Evolutionary conservation across 257 asterid species (phyloP).

Genomic region (Thymus quinquecostatus): DNA sequence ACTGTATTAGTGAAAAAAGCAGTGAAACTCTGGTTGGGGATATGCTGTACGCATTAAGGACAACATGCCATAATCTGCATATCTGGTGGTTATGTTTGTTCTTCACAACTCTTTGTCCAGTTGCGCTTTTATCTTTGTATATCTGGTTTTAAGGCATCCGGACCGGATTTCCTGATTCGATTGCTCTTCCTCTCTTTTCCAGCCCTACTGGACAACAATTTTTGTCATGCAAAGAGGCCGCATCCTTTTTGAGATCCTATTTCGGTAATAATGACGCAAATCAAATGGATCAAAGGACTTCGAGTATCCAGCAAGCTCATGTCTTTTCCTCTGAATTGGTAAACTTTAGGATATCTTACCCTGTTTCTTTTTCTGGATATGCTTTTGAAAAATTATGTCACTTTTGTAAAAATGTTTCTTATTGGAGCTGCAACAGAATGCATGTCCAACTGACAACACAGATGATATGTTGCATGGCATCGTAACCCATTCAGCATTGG

Average conservation of each 20-base stretch:
- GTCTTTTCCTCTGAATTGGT: conserved; percentile 53
- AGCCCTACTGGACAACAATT: conserved; percentile 91
- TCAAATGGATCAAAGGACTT: conserved; percentile 51
- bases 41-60: conserved; percentile 29
- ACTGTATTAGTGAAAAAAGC: conserved; percentile 9
- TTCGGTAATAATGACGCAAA: conserved; percentile 46
- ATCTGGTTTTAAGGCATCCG: conserved; percentile 20
- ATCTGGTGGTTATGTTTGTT: neutral
- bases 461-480: conserved; percentile 33
- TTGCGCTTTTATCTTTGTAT: conserved; percentile 10
- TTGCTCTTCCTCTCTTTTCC: conserved; percentile 31
- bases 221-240: conserved; percentile 87
- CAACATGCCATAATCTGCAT: conserved; percentile 3
- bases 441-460: conserved; percentile 39
- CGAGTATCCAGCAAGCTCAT: conserved; percentile 48
- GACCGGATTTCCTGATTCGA: conserved; percentile 22
- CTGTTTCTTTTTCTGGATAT: conserved; percentile 9
- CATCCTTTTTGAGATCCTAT: conserved; percentile 68
- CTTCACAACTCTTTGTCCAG: conserved; percentile 18
- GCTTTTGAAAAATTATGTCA: conserved; percentile 21
- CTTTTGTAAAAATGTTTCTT: conserved; percentile 31
- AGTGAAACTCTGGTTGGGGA: conserved; percentile 8
- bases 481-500: conserved; percentile 45
- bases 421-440: conserved; percentile 54
- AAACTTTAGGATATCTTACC: conserved; percentile 33